phyloP scores from a whole-genome alignment of 2,329 filamentous ascomycete genomes.

The Akanthomyces lecanii region DNA sequence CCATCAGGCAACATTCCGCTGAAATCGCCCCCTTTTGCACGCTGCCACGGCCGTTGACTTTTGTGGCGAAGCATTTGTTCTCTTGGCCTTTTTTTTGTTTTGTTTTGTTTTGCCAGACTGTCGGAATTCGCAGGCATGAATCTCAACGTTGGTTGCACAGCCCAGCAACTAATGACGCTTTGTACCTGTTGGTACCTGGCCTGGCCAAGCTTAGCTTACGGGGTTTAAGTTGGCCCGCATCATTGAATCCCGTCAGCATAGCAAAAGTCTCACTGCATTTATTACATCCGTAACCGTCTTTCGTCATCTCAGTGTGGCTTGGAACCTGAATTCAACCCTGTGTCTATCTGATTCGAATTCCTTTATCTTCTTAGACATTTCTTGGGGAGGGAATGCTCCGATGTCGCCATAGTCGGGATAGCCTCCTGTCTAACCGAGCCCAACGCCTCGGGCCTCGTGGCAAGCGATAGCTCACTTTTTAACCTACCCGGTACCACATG shows the following conservation, averaged over 20 bases:
- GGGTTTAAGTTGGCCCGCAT: neutral
- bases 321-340: neutral
- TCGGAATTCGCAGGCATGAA: neutral
- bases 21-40: neutral
- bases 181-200: constrained; percentile 9
- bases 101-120: neutral
- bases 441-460: constrained; percentile 9
- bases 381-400: neutral
- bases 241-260: constrained; percentile 6
- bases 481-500: constrained; percentile 13
- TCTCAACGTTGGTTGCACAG: neutral
- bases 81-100: neutral
- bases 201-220: neutral
- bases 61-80: neutral
- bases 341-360: neutral
- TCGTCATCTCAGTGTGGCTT: constrained; percentile 14
- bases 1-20: neutral
- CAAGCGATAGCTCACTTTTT: constrained; percentile 8
- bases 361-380: neutral
- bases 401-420: neutral
- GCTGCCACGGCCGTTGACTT: too few species aligned
- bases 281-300: neutral
- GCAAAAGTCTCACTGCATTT: neutral
- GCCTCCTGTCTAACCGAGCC: neutral
- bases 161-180: neutral